A percentile compares a stretch with the other conserved stretches of the same genome.
Conservation (phyloP, 331 rosid species). For the Malus hybrid region DNA sequence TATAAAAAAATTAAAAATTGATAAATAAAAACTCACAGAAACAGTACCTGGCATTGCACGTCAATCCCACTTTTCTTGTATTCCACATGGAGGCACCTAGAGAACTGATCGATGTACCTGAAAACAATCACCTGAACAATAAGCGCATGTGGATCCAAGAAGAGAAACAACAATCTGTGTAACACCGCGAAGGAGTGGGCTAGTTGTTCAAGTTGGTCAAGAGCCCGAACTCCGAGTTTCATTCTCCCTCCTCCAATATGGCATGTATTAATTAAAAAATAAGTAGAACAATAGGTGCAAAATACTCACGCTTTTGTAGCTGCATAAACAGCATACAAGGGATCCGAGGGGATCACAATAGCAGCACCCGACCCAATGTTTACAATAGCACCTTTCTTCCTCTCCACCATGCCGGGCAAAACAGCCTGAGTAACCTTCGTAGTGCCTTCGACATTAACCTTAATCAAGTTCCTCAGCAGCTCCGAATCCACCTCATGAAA, state of each 20-base stretch:
- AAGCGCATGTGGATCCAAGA: not conserved
- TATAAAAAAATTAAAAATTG: not conserved
- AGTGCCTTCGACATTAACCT: constrained; percentile 75
- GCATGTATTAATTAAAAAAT: not conserved
- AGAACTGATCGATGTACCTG: constrained; percentile 92
- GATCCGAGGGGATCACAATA: constrained; percentile 66
- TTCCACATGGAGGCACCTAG: constrained; percentile 83
- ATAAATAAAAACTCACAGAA: not conserved
- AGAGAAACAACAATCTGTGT: not conserved
- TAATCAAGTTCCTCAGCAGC: constrained; percentile 59
- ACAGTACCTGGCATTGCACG: constrained; percentile 94
- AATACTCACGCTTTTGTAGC: constrained; percentile 71
- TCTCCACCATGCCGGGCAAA: constrained; percentile 62
- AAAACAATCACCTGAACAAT: not conserved
- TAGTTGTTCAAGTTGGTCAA: not conserved
- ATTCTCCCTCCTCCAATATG: not conserved
- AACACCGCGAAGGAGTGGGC: too few species aligned
- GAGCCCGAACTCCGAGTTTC: not conserved
- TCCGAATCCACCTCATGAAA: constrained; percentile 86
- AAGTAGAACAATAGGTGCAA: not conserved
- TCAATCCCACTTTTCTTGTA: constrained; percentile 92
- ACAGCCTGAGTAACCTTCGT: constrained; percentile 70
- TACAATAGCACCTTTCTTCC: constrained; percentile 75
- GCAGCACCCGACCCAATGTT: constrained; percentile 80
- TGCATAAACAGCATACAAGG: constrained; percentile 74